These are phyloP conservation scores for Xylariaceae sp. DNA, from an alignment of 2,329 filamentous ascomycete genomes.

Conservation along the genomic window DNA sequence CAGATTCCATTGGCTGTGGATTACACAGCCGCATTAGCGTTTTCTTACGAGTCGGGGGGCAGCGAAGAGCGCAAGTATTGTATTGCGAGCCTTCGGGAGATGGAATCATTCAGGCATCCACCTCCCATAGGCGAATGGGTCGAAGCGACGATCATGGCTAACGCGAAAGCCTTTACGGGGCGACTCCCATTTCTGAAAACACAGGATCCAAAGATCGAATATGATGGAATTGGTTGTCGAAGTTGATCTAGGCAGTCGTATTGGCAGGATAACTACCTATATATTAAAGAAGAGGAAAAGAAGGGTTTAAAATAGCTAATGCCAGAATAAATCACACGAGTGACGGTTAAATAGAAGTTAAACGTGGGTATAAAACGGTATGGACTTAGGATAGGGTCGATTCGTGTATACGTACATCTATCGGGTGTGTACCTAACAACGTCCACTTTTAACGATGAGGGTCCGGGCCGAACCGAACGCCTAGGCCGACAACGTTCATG, in stretches of 20 bases:
- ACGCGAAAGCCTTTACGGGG: slow-evolving; percentile 40
- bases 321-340: slow-evolving; percentile 6
- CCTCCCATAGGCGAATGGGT: slow-evolving; percentile 38
- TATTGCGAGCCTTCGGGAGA: slow-evolving; percentile 30
- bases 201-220: slow-evolving; percentile 36
- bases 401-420: slow-evolving; percentile 5
- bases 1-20: slow-evolving; percentile 37
- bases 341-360: slow-evolving; percentile 1
- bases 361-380: not conserved
- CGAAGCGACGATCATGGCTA: slow-evolving; percentile 40
- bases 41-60: slow-evolving; percentile 39
- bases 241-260: slow-evolving; percentile 23
- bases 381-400: not conserved
- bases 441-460: not conserved
- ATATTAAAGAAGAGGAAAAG: not conserved
- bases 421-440: not conserved
- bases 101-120: slow-evolving; percentile 38
- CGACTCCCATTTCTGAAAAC: slow-evolving; percentile 38
- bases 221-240: slow-evolving; percentile 37
- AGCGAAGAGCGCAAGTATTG: slow-evolving; percentile 35
- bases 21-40: slow-evolving; percentile 35
- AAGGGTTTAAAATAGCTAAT: not conserved
- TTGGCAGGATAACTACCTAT: not conserved
- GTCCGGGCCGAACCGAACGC: not conserved
- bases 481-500: not conserved